Evolutionary conservation across 768 basidiomycete species (phyloP).

Genomic region (Rhodotorula graminis): DNA sequence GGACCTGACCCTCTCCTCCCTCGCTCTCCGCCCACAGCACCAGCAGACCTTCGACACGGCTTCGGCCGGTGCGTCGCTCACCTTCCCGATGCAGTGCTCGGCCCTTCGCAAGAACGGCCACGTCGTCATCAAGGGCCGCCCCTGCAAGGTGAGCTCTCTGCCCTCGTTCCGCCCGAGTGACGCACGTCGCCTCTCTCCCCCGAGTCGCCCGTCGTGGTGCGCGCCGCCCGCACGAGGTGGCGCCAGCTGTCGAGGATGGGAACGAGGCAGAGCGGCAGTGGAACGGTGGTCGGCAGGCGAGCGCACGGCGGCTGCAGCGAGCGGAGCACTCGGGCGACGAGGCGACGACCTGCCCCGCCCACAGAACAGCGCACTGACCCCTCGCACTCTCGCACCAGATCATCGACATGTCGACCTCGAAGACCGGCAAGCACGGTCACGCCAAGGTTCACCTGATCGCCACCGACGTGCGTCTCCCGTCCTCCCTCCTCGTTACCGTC

Average conservation of each 20-base stretch:
- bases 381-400: conserved; percentile 49
- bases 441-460: conserved; percentile 98
- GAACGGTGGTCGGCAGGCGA: too few species aligned
- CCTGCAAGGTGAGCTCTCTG: conserved; percentile 79
- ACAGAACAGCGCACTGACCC: not conserved
- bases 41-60: conserved; percentile 42
- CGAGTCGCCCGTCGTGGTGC: too few species aligned
- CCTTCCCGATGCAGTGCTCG: conserved; percentile 65
- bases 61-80: conserved; percentile 46
- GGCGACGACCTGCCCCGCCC: not conserved
- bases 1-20: not conserved
- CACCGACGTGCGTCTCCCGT: conserved; percentile 72
- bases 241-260: too few species aligned
- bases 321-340: not conserved
- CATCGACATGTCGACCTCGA: conserved; percentile 98
- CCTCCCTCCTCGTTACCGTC: not conserved
- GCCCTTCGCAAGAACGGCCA: conserved; percentile 65
- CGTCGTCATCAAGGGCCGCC: conserved; percentile 95
- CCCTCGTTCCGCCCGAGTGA: too few species aligned
- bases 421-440: conserved; percentile 99
- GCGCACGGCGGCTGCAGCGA: too few species aligned
- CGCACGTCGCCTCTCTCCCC: too few species aligned
- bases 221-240: too few species aligned
- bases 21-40: conserved; percentile 24
- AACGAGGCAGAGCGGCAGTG: too few species aligned